Percentiles rank a stretch among this genome's conserved stretches.
Evolutionary conservation across 441 rosid species (phyloP).

Genomic region (Pelargonium myrrhifolium): DNA sequence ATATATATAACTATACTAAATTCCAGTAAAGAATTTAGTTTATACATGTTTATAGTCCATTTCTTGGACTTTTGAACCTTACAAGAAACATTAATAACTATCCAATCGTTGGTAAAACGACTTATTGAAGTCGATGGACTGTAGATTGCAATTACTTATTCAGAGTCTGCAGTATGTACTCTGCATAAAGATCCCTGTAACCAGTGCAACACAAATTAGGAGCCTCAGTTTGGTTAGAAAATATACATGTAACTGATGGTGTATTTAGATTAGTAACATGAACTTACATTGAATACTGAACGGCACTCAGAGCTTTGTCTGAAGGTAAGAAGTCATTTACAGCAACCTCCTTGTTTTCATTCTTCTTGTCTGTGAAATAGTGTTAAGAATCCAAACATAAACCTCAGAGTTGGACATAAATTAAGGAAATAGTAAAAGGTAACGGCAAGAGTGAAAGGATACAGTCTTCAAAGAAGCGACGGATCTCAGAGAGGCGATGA

Average conservation of each 20-base stretch:
- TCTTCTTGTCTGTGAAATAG: conserved; percentile 66
- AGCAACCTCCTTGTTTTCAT: conserved; percentile 89
- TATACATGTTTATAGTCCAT: background rate
- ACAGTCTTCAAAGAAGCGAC: conserved; percentile 98
- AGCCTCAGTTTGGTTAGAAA: background rate
- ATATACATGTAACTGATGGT: too few species aligned
- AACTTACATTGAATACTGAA: conserved; percentile 82
- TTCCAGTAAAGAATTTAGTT: too few species aligned
- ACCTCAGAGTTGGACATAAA: conserved; percentile 3
- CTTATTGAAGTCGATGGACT: background rate
- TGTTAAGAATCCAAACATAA: conserved; percentile 6
- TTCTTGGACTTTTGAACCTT: background rate
- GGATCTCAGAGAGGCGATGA: conserved; percentile 93
- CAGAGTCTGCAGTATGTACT: conserved; percentile 2
- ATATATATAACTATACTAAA: too few species aligned
- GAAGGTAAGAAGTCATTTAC: conserved; percentile 88
- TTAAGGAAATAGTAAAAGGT: conserved; percentile 27
- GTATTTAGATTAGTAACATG: background rate
- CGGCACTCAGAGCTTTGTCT: conserved; percentile 60
- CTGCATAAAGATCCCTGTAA: conserved; percentile 88
- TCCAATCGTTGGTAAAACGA: background rate
- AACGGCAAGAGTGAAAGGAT: too few species aligned
- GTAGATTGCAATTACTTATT: background rate
- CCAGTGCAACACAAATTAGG: background rate
- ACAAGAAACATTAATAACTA: background rate